Conservation (phyloP, 176 grass and related monocot species). For the Triticum dicoccoides region DNA sequence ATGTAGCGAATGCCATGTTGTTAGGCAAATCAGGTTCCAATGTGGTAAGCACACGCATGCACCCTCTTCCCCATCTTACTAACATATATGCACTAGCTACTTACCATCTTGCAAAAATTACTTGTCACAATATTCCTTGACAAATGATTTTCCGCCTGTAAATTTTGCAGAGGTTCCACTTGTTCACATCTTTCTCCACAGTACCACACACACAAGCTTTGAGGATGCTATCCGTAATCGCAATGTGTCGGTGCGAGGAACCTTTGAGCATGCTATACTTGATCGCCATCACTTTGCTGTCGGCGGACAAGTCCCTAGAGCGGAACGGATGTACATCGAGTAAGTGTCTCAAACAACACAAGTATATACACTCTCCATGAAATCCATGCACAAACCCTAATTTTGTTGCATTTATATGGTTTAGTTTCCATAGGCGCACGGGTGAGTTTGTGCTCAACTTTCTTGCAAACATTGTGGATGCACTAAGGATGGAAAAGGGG, state of each 20-base stretch:
- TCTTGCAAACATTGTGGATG: background rate
- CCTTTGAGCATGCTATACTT: constrained; percentile 8
- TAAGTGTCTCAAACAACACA: background rate
- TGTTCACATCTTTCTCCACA: background rate
- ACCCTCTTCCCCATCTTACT: too few relatives aligned
- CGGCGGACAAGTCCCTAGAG: background rate
- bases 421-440: background rate
- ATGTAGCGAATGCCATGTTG: background rate
- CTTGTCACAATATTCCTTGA: background rate
- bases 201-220: background rate
- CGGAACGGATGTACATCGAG: background rate
- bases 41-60: background rate
- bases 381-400: background rate
- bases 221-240: background rate
- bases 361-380: background rate
- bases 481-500: background rate
- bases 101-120: background rate
- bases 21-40: background rate
- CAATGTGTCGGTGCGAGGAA: background rate
- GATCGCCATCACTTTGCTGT: background rate
- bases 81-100: background rate
- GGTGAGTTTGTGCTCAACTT: background rate
- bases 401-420: background rate
- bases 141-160: background rate
- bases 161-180: background rate